Conservation (phyloP, 2,329 filamentous ascomycete genomes). For the Harringtonia aguacate region DNA sequence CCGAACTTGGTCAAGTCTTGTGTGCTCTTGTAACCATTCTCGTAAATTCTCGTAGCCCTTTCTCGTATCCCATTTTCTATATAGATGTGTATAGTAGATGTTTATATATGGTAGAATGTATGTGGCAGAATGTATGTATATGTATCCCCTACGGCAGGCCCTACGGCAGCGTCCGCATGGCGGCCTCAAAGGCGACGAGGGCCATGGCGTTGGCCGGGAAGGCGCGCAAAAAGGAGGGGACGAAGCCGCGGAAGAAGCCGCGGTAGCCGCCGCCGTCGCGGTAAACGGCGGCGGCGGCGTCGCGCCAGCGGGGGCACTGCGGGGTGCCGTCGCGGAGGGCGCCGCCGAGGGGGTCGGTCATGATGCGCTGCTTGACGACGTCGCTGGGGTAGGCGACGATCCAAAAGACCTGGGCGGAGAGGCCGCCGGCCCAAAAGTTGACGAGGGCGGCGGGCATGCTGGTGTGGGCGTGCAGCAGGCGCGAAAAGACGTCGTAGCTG, state of each 20-base stretch:
- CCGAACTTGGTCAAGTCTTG: no score
- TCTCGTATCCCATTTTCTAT: no score
- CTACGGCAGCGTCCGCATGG: constrained; percentile 59
- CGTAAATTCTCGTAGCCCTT: no score
- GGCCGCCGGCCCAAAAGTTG: constrained; percentile 95
- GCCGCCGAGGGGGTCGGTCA: constrained; percentile 84
- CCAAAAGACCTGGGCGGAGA: constrained; percentile 94
- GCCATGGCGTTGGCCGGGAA: constrained; percentile 96
- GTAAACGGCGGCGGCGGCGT: constrained; percentile 70
- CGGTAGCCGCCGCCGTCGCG: constrained; percentile 61
- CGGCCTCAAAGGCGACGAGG: constrained; percentile 82
- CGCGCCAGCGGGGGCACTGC: constrained; percentile 64
- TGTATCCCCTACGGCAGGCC: no score
- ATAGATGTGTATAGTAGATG: no score
- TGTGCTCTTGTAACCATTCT: no score
- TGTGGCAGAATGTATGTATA: no score
- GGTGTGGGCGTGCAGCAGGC: constrained; percentile 45
- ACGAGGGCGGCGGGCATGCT: constrained; percentile 63
- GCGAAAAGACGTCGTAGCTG: constrained; percentile 79
- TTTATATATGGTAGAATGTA: no score
- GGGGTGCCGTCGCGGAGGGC: constrained; percentile 54
- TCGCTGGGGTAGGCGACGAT: constrained; percentile 83
- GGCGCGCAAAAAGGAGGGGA: constrained; percentile 86
- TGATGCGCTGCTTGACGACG: constrained; percentile 91
- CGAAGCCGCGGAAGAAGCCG: constrained; percentile 87